Percentiles rank a stretch among this genome's conserved stretches.
Conservation (phyloP, 225 moss, liverwort and hornwort genomes). For the Ulota crispa region DNA sequence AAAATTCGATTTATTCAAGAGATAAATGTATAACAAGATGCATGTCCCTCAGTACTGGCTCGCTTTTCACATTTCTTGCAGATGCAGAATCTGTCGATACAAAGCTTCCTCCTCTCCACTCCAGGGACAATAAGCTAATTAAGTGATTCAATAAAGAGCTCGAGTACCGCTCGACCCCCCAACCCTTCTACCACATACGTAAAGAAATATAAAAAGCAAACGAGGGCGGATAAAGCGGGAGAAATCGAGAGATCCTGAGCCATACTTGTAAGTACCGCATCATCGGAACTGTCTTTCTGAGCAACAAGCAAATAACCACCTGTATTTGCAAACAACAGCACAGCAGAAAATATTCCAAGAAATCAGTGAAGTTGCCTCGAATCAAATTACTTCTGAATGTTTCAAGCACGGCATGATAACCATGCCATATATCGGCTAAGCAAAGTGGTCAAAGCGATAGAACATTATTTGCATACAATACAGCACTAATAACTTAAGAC, state of each 20-base stretch:
- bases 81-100: no score
- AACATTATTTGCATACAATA: not conserved
- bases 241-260: not conserved
- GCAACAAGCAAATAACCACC: conserved; percentile 92
- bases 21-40: no score
- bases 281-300: conserved; percentile 90
- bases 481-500: not conserved
- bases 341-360: not conserved
- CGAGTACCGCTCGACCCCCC: not conserved
- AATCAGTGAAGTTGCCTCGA: not conserved
- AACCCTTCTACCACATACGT: not conserved
- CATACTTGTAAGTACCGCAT: conserved; percentile 93
- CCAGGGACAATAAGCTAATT: not conserved
- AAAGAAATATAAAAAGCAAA: not conserved
- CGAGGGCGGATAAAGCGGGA: not conserved
- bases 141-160: not conserved
- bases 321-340: conserved; percentile 35
- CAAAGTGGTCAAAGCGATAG: not conserved
- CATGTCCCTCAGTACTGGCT: no score
- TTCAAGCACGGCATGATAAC: not conserved
- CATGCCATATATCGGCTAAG: not conserved
- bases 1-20: not conserved
- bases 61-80: no score
- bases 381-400: not conserved
- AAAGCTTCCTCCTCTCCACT: no score